phyloP scores from a whole-genome alignment of 2,329 filamentous ascomycete species.

The Amesomyces nigricolor region DNA sequence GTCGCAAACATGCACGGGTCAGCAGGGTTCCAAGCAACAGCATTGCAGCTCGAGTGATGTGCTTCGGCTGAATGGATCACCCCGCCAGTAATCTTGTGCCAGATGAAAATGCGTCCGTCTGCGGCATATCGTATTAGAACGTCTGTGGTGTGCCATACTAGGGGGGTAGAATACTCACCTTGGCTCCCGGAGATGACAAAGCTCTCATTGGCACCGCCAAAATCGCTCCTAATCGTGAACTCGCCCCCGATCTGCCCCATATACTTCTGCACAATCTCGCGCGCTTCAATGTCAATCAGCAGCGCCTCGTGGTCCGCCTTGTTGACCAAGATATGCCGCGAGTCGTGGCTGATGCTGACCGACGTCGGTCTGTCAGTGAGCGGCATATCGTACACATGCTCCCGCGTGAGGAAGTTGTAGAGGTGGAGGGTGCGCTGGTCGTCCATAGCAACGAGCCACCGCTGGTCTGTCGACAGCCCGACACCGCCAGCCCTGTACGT shows the following conservation, averaged over 20 bases:
- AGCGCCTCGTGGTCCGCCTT: conserved; percentile 71
- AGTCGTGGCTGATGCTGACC: conserved; percentile 75
- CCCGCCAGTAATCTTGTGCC: conserved; percentile 78
- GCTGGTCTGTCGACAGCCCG: conserved; percentile 74
- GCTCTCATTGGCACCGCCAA: conserved; percentile 86
- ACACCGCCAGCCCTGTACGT: conserved; percentile 77
- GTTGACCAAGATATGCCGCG: conserved; percentile 75
- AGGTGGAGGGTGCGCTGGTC: conserved; percentile 66
- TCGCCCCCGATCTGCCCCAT: conserved; percentile 68
- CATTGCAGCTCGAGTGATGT: conserved; percentile 74
- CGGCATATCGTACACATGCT: conserved; percentile 69
- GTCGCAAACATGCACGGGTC: conserved; percentile 83
- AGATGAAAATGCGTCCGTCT: conserved; percentile 73
- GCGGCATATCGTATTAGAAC: background rate
- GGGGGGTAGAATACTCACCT: conserved; percentile 51
- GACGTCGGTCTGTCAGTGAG: conserved; percentile 68
- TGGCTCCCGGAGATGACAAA: conserved; percentile 91
- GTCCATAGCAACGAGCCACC: conserved; percentile 73
- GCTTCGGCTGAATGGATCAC: conserved; percentile 71
- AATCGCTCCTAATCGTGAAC: conserved; percentile 73
- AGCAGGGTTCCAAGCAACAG: conserved; percentile 81
- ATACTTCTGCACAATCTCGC: conserved; percentile 67
- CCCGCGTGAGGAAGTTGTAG: conserved; percentile 71
- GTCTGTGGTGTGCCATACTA: too few relatives aligned
- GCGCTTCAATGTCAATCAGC: conserved; percentile 69